A percentile compares a stretch with the other conserved stretches of the same genome.
Conservation (phyloP, 306 rosid genomes). For the Acacia acuminata region DNA sequence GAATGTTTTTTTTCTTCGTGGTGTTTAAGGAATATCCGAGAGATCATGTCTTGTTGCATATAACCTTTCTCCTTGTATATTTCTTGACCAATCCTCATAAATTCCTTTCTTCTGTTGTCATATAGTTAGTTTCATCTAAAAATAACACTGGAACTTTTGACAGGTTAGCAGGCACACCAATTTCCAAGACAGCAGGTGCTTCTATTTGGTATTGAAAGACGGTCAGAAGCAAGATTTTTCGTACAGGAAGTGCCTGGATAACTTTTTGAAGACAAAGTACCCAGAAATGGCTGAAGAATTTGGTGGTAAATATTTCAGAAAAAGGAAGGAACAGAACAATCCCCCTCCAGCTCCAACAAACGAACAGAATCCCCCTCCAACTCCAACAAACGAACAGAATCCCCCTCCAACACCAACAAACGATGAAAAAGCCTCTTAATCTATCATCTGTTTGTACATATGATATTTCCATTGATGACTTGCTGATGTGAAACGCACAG, state of each 20-base stretch:
- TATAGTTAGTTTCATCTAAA: not conserved
- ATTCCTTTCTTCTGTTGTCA: not conserved
- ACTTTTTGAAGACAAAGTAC: slow-evolving; percentile 53
- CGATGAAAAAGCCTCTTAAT: slow-evolving; percentile 37
- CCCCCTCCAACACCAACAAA: slow-evolving; percentile 7
- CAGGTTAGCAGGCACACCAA: slow-evolving; percentile 73
- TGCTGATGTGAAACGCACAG: not conserved
- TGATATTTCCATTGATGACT: not conserved
- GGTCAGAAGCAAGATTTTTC: slow-evolving; percentile 81
- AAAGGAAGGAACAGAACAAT: slow-evolving; percentile 33
- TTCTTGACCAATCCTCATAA: not conserved
- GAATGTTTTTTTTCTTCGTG: not conserved
- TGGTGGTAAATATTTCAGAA: slow-evolving; percentile 58
- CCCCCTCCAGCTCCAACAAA: slow-evolving; percentile 13
- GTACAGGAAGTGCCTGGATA: slow-evolving; percentile 71
- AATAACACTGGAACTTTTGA: slow-evolving; percentile 16
- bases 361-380: slow-evolving; percentile 10
- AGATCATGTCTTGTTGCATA: not conserved
- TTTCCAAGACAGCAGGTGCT: slow-evolving; percentile 82
- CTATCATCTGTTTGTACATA: not conserved
- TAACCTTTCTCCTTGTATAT: not conserved
- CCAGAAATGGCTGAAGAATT: slow-evolving; percentile 71
- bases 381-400: slow-evolving; percentile 19
- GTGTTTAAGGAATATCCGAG: not conserved
- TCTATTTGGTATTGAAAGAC: slow-evolving; percentile 66